A percentile compares a stretch with the other conserved stretches of the same genome.
These are phyloP conservation scores for Metschnikowia dekortorum DNA, from an alignment of 805 yeast genomes.

Conservation along the genomic window DNA sequence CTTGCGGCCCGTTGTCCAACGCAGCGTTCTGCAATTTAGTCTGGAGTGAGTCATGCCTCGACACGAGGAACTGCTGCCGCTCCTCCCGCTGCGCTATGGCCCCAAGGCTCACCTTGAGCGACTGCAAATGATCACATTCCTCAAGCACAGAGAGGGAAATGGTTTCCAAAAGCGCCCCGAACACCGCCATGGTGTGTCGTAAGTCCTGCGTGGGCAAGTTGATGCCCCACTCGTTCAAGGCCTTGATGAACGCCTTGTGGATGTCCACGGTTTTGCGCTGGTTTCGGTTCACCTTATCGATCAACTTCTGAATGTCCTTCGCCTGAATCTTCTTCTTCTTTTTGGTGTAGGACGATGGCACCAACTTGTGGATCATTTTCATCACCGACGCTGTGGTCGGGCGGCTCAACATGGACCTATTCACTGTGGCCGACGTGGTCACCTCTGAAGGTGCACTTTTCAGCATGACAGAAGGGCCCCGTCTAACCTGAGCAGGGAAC, in stretches of 20 bases:
- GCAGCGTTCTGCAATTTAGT: slow-evolving; percentile 40
- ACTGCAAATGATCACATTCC: slow-evolving; percentile 41
- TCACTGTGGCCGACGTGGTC: slow-evolving; percentile 6
- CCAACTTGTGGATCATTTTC: slow-evolving; percentile 16
- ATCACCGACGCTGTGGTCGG: slow-evolving; percentile 19
- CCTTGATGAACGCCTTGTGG: slow-evolving; percentile 12
- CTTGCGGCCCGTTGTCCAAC: slow-evolving; percentile 39
- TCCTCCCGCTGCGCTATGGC: slow-evolving; percentile 49
- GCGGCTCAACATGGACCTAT: slow-evolving; percentile 6
- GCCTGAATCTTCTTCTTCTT: slow-evolving; percentile 7
- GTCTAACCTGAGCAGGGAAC: too few species aligned
- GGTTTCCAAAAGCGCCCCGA: slow-evolving; percentile 11
- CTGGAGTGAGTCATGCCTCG: slow-evolving; percentile 34
- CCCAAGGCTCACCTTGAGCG: slow-evolving; percentile 38
- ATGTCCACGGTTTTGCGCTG: slow-evolving; percentile 29
- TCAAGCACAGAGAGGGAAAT: slow-evolving; percentile 21
- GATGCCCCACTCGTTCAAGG: slow-evolving; percentile 12
- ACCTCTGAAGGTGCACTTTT: background rate
- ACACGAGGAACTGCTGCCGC: slow-evolving; percentile 38
- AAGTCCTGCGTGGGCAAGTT: slow-evolving; percentile 15
- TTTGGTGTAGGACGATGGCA: slow-evolving; percentile 6
- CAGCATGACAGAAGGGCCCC: background rate
- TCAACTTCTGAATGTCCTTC: slow-evolving; percentile 13
- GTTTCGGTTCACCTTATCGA: slow-evolving; percentile 27
- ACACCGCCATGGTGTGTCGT: slow-evolving; percentile 10